These are phyloP conservation scores for Notholithocarpus densiflorus DNA, from an alignment of 306 rosid genomes.

Conservation along the genomic window DNA sequence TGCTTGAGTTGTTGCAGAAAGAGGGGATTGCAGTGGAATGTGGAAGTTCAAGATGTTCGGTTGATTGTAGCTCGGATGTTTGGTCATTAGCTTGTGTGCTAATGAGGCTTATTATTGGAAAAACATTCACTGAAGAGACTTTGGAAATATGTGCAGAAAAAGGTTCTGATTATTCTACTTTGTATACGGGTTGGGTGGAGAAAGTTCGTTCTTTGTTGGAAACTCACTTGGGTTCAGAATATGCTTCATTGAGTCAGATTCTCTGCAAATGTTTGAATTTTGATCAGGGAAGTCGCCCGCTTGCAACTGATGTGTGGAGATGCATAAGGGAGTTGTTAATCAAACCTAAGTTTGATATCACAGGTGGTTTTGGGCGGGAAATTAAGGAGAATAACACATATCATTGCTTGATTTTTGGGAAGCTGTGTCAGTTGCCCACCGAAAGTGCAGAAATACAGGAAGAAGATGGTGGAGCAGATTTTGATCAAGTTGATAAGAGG, in stretches of 20 bases:
- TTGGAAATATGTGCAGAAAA: conserved; percentile 30
- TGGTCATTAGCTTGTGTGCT: conserved; percentile 74
- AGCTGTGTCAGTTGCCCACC: conserved; percentile 44
- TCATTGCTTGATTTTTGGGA: conserved; percentile 56
- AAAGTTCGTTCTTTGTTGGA: conserved; percentile 55
- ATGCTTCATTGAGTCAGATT: conserved; percentile 36
- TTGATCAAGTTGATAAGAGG: conserved; percentile 30
- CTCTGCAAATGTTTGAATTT: conserved; percentile 57
- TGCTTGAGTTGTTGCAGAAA: conserved; percentile 47
- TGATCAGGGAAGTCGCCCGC: conserved; percentile 62
- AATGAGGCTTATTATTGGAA: conserved; percentile 53
- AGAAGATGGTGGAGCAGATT: conserved; percentile 24
- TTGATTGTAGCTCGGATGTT: conserved; percentile 62
- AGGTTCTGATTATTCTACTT: conserved; percentile 30
- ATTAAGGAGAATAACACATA: conserved; percentile 12
- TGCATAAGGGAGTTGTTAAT: conserved; percentile 55
- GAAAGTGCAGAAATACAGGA: conserved; percentile 23
- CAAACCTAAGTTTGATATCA: conserved; percentile 45
- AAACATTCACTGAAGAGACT: conserved; percentile 32
- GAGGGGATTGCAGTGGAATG: conserved; percentile 31
- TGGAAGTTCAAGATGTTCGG: conserved; percentile 28
- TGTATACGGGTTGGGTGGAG: conserved; percentile 52
- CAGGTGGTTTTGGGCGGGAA: conserved; percentile 37
- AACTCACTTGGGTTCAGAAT: conserved; percentile 48
- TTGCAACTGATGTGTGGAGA: conserved; percentile 52